These are phyloP conservation scores for Wickerhamomyces pijperi DNA, from an alignment of 805 yeast species.

Conservation along the genomic window DNA sequence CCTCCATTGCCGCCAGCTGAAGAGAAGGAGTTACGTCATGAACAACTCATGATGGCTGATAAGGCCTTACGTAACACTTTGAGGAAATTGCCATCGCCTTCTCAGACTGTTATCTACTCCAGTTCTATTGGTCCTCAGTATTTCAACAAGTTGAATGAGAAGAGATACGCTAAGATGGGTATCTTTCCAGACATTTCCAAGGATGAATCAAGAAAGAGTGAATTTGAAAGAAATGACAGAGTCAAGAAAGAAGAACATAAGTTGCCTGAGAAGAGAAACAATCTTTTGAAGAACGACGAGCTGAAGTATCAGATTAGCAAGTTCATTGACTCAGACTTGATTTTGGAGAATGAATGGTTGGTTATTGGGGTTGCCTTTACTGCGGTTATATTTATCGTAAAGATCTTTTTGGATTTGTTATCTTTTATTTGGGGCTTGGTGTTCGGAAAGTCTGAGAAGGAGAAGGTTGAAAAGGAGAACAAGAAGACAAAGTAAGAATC, in stretches of 20 bases:
- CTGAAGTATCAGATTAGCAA: slow-evolving; percentile 13
- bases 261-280: slow-evolving; percentile 23
- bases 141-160: slow-evolving; percentile 18
- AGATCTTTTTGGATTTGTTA: too few relatives aligned
- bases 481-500: too few relatives aligned
- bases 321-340: slow-evolving; percentile 32
- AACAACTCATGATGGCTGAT: slow-evolving; percentile 22
- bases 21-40: slow-evolving; percentile 20
- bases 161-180: slow-evolving; percentile 23
- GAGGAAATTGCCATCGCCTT: slow-evolving; percentile 69
- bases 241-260: slow-evolving; percentile 19
- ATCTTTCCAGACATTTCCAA: slow-evolving; percentile 47
- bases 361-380: slow-evolving; percentile 25
- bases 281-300: slow-evolving; percentile 8
- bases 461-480: too few relatives aligned
- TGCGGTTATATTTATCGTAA: slow-evolving; percentile 2
- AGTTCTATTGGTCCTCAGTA: slow-evolving; percentile 21
- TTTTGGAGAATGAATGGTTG: slow-evolving; percentile 39
- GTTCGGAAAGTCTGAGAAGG: too few relatives aligned
- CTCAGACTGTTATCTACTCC: slow-evolving; percentile 49
- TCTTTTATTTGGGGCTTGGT: not conserved
- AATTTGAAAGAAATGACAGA: slow-evolving; percentile 44
- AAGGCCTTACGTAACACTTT: slow-evolving; percentile 37
- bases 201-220: slow-evolving; percentile 37
- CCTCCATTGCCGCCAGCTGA: slow-evolving; percentile 31